Conservation (phyloP, 306 rosid genomes). For the Begonia peltatifolia region DNA sequence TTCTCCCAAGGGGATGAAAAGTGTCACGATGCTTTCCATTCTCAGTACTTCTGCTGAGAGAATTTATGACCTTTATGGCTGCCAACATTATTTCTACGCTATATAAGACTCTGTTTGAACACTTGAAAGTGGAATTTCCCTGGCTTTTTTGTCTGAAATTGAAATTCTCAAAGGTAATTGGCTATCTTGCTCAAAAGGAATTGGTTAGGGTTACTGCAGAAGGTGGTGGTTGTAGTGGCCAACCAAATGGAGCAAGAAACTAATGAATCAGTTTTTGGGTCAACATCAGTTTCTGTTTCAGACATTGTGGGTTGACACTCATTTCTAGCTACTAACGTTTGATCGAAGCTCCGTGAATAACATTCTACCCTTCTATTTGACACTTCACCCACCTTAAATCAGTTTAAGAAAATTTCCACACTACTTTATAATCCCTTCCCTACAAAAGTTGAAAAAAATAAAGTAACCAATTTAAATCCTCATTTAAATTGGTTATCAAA, state of each 20-base stretch:
- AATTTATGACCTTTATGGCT: conserved; percentile 9
- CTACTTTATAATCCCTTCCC: too few species aligned
- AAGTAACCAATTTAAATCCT: too few species aligned
- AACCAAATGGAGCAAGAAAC: not conserved
- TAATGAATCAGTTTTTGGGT: too few species aligned
- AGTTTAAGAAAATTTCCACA: not conserved
- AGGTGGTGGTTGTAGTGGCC: not conserved
- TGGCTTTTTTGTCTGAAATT: not conserved
- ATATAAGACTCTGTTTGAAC: conserved; percentile 15
- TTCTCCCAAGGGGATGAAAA: not conserved
- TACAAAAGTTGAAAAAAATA: too few species aligned
- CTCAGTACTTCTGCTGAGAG: not conserved
- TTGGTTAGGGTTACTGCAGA: not conserved
- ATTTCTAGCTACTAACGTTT: not conserved
- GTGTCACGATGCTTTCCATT: not conserved
- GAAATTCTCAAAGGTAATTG: too few species aligned
- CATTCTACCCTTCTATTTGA: not conserved
- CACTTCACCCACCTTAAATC: not conserved
- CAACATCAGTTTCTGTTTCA: too few species aligned
- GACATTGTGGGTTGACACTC: not conserved
- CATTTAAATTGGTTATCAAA: too few species aligned
- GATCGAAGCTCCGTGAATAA: not conserved
- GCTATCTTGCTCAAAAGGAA: not conserved
- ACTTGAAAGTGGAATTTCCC: not conserved
- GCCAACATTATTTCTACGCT: conserved; percentile 24